Evolutionary conservation across 257 asterid species (phyloP).

Genomic region (Solanum piurae): DNA sequence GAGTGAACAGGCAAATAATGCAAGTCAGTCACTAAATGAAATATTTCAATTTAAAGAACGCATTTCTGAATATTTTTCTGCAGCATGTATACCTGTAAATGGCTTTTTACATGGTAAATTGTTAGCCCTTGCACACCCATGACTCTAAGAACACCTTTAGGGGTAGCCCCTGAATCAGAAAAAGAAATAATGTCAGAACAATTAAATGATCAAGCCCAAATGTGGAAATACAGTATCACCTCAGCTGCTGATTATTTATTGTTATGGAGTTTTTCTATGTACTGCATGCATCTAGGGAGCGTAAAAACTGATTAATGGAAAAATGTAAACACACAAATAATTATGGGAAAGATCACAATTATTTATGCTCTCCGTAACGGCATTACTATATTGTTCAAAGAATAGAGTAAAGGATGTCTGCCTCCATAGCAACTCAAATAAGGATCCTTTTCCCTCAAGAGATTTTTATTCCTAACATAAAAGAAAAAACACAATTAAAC

Average conservation of each 20-base stretch:
- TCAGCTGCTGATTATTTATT: not conserved
- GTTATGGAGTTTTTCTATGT: not conserved
- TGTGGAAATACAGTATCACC: not conserved
- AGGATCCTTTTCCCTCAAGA: not conserved
- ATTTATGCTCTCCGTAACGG: not conserved
- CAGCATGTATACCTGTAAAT: slow-evolving; percentile 63
- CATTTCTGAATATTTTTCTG: not conserved
- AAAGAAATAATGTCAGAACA: not conserved
- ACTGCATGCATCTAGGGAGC: not conserved
- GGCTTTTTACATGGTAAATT: slow-evolving; percentile 97
- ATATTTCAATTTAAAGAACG: not conserved
- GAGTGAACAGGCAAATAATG: slow-evolving; percentile 15
- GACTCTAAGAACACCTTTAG: slow-evolving; percentile 94
- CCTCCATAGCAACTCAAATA: not conserved
- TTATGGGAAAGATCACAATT: not conserved
- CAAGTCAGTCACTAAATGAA: slow-evolving; percentile 2
- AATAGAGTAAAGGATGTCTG: not conserved
- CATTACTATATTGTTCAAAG: not conserved
- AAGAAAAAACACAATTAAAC: not conserved
- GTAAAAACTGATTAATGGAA: not conserved
- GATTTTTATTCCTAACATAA: not conserved
- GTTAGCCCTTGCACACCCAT: slow-evolving; percentile 99
- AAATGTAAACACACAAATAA: not conserved
- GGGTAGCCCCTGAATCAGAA: slow-evolving; percentile 81
- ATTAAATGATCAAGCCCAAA: not conserved